Percentiles rank a stretch among this genome's conserved stretches.
phyloP scores from a whole-genome alignment of 768 basidiomycete species.

The Leccinum disarticulatum region DNA sequence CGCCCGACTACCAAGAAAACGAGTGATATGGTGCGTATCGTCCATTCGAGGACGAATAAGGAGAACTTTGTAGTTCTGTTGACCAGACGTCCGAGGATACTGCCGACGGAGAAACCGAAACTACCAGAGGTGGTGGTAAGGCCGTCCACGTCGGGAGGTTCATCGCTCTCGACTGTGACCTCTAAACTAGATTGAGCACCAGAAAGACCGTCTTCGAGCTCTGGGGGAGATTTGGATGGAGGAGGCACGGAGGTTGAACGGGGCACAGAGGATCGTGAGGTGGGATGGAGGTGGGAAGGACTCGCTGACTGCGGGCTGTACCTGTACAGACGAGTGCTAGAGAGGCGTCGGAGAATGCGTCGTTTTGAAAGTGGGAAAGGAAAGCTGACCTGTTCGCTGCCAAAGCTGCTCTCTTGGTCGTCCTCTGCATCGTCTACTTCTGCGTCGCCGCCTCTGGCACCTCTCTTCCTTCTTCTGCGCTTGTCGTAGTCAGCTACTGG shows the following conservation, averaged over 20 bases:
- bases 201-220: constrained; percentile 24
- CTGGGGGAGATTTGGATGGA: constrained; percentile 23
- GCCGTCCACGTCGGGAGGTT: constrained; percentile 37
- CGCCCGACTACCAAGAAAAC: constrained; percentile 46
- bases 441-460: constrained; percentile 42
- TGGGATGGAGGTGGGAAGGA: constrained; percentile 38
- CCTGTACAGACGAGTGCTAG: constrained; percentile 28
- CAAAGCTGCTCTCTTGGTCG: constrained; percentile 41
- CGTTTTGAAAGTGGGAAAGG: constrained; percentile 22
- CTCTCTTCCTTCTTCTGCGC: constrained; percentile 51
- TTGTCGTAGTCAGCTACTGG: constrained; percentile 70
- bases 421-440: constrained; percentile 44
- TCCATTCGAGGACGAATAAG: constrained; percentile 22
- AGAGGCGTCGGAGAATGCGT: constrained; percentile 6
- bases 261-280: constrained; percentile 38
- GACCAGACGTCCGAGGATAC: constrained; percentile 43
- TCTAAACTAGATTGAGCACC: constrained; percentile 54
- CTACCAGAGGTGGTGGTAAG: constrained; percentile 23
- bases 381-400: constrained; percentile 42
- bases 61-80: constrained; percentile 36
- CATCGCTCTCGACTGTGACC: constrained; percentile 67
- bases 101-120: constrained; percentile 44
- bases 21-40: constrained; percentile 32
- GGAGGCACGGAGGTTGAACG: constrained; percentile 43
- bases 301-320: constrained; percentile 36